phyloP scores from a whole-genome alignment of 2,329 filamentous ascomycete genomes.

The Cladosporium sp. region DNA sequence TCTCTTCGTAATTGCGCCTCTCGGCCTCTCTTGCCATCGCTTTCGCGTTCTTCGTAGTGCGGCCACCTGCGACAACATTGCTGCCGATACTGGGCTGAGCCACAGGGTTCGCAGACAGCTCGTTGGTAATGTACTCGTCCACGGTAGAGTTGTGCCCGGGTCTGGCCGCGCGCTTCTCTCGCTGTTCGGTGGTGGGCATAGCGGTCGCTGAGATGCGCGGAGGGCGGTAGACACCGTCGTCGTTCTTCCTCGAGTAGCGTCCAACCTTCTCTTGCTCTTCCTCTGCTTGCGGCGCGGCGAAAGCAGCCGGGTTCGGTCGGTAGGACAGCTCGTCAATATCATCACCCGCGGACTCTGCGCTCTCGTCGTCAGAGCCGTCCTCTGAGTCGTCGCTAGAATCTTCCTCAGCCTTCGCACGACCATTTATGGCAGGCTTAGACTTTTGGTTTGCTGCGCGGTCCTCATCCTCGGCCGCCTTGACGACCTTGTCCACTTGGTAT shows the following conservation, averaged over 20 bases:
- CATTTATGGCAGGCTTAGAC: slow-evolving; percentile 24
- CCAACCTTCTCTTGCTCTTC: slow-evolving; percentile 20
- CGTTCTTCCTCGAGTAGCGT: slow-evolving; percentile 29
- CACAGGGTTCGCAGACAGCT: slow-evolving; percentile 73
- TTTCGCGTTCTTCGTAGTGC: slow-evolving; percentile 68
- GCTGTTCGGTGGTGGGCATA: slow-evolving; percentile 54
- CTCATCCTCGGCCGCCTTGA: slow-evolving; percentile 76
- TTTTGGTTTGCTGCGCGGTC: slow-evolving; percentile 42
- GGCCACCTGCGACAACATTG: slow-evolving; percentile 69
- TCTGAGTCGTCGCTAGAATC: slow-evolving; percentile 28
- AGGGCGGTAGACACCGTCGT: slow-evolving; percentile 75
- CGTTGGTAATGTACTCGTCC: slow-evolving; percentile 83
- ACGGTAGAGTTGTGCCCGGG: slow-evolving; percentile 73
- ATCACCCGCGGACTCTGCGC: slow-evolving; percentile 34
- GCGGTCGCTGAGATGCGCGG: slow-evolving; percentile 81
- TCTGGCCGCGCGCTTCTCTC: slow-evolving; percentile 56
- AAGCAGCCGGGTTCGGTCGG: slow-evolving; percentile 53
- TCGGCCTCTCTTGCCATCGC: slow-evolving; percentile 75
- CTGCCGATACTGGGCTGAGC: slow-evolving; percentile 88
- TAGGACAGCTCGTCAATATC: slow-evolving; percentile 55
- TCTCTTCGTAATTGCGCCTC: slow-evolving; percentile 80
- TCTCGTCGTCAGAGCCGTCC: slow-evolving; percentile 32
- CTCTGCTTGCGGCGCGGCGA: slow-evolving; percentile 26
- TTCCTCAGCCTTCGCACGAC: slow-evolving; percentile 20
- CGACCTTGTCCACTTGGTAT: slow-evolving; percentile 92